Base-by-base conservation (phyloP, 1,284 basidiomycete species). In the Paramarasmius palmivorus region DNA sequence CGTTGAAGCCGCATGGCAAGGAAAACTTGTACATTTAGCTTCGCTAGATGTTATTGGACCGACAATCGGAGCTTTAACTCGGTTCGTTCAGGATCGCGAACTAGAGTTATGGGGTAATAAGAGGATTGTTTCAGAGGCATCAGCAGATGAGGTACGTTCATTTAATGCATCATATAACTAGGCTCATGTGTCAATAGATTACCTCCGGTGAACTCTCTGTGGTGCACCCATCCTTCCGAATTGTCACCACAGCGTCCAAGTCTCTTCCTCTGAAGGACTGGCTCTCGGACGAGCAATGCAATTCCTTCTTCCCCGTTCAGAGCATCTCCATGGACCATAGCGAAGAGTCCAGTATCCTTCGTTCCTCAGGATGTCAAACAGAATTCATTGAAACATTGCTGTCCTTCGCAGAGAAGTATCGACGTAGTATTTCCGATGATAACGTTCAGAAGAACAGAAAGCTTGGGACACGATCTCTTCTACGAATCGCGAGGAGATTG, bases 261-360 rank as follows among this genome's bases (percentile, higher is more conserved):
- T 84, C 83, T 1, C 65, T 80, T 1, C 77, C 79, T 10, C 68
- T 85, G 12, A 80, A 81, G 59, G 84, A 86, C 61, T 87, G 84
- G 84, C 74, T 87, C 23, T 73, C 76, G 0, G 77, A 79, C 56
- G 84, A 87, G 62, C 81, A 86, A 59, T 78, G 80, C 15, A 86
- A 85, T 63, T 85, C 85, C 82, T 86, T 87, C 73, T 81, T 86
- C 65, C 67, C 83, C 7, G 65, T 87, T 25, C 76, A 81, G 2
- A 73, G 77, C 38, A 77, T 80, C 59, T 82, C 84, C 1, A 86
- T 87, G 84, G 70, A 73, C 23, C 60, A 58, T 9, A 57, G 62
- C 0, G 84, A 87, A 62, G 84, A 83, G 63, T 56, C 61, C 1
- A 56, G 61, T 5, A 65, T 82, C n/a, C 73, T 83, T 8, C 54